phyloP scores from a whole-genome alignment of 1,284 basidiomycete genomes.

The Puccinia novopanici region DNA sequence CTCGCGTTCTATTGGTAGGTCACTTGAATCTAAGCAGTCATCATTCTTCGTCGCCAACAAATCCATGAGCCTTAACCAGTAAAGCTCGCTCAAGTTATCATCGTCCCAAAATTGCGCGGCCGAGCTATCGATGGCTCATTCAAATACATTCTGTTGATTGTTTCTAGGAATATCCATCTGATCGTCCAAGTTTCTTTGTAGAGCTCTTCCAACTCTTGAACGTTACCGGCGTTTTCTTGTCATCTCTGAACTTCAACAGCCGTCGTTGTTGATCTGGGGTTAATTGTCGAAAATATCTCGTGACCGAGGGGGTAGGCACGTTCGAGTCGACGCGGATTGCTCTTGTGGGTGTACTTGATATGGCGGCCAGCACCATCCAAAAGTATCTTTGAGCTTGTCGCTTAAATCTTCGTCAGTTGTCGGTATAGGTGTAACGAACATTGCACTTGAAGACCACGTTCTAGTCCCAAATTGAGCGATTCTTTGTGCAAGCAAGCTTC shows the following conservation, averaged over 20 bases:
- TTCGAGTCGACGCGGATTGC: neutral
- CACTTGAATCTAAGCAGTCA: neutral
- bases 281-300: conserved; percentile 21
- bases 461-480: neutral
- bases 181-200: conserved; percentile 33
- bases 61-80: conserved; percentile 18
- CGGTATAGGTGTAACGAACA: conserved; percentile 10
- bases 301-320: conserved; percentile 16
- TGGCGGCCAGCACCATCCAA: conserved; percentile 42
- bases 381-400: conserved; percentile 18
- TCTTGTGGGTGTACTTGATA: neutral
- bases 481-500: neutral
- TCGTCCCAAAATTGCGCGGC: conserved; percentile 28
- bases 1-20: neutral
- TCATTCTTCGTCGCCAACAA: neutral
- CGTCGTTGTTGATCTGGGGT: conserved; percentile 12
- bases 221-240: neutral
- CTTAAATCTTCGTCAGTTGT: conserved; percentile 4
- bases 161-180: conserved; percentile 27
- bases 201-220: conserved; percentile 8
- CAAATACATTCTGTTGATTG: conserved; percentile 13
- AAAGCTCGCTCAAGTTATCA: conserved; percentile 29
- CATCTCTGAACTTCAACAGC: conserved; percentile 17
- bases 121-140: conserved; percentile 8
- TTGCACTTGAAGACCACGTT: neutral